These are phyloP conservation scores for Caryopteris hybrid DNA, from an alignment of 305 asterid genomes.

Conservation along the genomic window DNA sequence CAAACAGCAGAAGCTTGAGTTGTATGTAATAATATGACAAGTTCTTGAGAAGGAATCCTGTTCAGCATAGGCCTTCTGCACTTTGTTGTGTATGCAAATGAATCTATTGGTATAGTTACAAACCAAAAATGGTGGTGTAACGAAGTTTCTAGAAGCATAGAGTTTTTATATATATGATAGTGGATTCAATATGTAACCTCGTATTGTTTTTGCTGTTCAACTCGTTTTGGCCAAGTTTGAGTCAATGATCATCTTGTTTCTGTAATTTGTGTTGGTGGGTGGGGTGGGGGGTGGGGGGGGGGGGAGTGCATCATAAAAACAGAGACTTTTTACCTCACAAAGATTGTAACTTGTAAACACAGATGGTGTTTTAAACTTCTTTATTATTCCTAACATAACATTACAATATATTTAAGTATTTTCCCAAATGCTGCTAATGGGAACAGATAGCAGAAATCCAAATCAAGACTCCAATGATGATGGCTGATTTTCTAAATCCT, in stretches of 20 bases:
- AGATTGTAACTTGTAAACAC: not conserved
- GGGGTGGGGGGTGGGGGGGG: too few species aligned
- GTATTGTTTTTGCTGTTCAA: constrained; percentile 11
- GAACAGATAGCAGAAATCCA: constrained; percentile 21
- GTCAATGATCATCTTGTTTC: not conserved
- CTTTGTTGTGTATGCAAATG: not conserved
- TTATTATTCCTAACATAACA: too few species aligned
- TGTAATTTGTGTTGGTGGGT: too few species aligned
- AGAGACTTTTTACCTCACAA: not conserved
- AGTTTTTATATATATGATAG: constrained; percentile 9
- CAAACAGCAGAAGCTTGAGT: not conserved
- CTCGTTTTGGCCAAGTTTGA: not conserved
- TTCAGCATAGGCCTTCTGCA: not conserved
- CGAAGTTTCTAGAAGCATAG: constrained; percentile 22
- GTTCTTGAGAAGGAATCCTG: not conserved
- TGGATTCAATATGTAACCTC: constrained; percentile 5
- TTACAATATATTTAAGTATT: too few species aligned
- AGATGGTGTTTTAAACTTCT: not conserved
- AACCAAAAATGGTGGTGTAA: not conserved
- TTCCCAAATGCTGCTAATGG: not conserved
- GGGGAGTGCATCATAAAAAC: not conserved
- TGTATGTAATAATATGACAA: constrained; percentile 1
- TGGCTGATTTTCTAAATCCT: constrained; percentile 15
- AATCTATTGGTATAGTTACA: not conserved
- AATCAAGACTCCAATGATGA: constrained; percentile 5